Base-by-base conservation (phyloP, 1,284 basidiomycete genomes). In the Phellinidium pouzarii region DNA sequence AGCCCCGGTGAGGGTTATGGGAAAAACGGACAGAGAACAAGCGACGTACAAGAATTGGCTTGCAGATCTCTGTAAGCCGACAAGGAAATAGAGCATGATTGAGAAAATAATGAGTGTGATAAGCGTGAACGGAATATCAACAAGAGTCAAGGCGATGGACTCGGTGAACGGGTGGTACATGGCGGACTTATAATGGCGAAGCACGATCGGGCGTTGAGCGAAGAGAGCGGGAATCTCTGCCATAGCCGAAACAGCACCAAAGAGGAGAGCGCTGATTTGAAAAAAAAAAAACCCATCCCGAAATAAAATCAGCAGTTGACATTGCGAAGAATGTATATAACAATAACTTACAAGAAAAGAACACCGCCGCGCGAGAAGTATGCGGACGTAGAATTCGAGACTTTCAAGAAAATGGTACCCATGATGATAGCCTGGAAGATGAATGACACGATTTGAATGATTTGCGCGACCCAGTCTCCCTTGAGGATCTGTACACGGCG, bases 291-390 rank as follows among this genome's bases (percentile, higher is more conserved):
- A 14, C 19, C 9, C 19, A 34, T 8, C 12, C 45, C 29, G 44
- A 49, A 3, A n/a, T 34, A 4, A 34, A 37, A 31, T 12, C 5
- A 43, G 50, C 12, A 66, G n/a, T n/a, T n/a, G n/a, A n/a, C n/a
- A n/a, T n/a, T n/a, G n/a, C n/a, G n/a, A n/a, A n/a, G n/a, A n/a
- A n/a, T n/a, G n/a, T n/a, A n/a, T n/a, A n/a, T n/a, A n/a, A n/a
- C n/a, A n/a, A n/a, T n/a, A n/a, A n/a, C 76, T 34, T 54, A 83
- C 80, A 85, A 86, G 71, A 84, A 87, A 6, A 87, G 66, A 20
- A 84, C 71, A 69, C 91, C 91, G 2, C 90, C 90, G 19, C 91
- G 80, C 12, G 85, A 84, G 72, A 87, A 94, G 65, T 81, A 87
- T 11, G 81, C 83, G 0, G 70, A 65, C 0, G 91, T 90, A 4